phyloP scores from a whole-genome alignment of 441 rosid genomes.

The Erysimum cheiri region DNA sequence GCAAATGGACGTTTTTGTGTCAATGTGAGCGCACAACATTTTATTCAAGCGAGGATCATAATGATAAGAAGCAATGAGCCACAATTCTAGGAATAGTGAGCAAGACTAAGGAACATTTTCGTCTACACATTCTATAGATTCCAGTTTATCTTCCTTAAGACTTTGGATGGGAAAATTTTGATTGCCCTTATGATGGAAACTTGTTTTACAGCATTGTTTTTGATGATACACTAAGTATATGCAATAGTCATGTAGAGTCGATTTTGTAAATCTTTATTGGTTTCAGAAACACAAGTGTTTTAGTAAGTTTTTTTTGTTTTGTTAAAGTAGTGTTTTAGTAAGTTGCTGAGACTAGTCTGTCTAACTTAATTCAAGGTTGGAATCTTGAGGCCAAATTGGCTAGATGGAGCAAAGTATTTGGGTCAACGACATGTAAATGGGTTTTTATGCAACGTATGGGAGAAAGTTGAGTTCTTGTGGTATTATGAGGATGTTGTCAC shows the following conservation, averaged over 20 bases:
- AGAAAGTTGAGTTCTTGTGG: slow-evolving; percentile 76
- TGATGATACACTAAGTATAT: background rate
- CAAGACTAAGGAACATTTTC: background rate
- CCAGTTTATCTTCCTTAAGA: background rate
- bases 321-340: background rate
- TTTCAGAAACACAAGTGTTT: slow-evolving; percentile 7
- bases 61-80: slow-evolving; percentile 16
- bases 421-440: slow-evolving; percentile 65
- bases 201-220: background rate
- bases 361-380: slow-evolving; percentile 53
- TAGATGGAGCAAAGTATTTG: slow-evolving; percentile 73
- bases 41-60: background rate
- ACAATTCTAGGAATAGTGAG: background rate
- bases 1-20: background rate
- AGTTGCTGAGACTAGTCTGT: slow-evolving; percentile 4
- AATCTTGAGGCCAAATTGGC: slow-evolving; percentile 85
- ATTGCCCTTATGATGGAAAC: background rate
- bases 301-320: background rate
- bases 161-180: background rate
- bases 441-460: slow-evolving; percentile 83
- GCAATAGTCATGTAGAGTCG: background rate
- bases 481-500: slow-evolving; percentile 79
- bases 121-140: background rate
- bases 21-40: background rate
- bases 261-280: slow-evolving; percentile 4